Base-by-base conservation (phyloP, 2,329 filamentous ascomycete species). In the Aspergillus sp. region DNA sequence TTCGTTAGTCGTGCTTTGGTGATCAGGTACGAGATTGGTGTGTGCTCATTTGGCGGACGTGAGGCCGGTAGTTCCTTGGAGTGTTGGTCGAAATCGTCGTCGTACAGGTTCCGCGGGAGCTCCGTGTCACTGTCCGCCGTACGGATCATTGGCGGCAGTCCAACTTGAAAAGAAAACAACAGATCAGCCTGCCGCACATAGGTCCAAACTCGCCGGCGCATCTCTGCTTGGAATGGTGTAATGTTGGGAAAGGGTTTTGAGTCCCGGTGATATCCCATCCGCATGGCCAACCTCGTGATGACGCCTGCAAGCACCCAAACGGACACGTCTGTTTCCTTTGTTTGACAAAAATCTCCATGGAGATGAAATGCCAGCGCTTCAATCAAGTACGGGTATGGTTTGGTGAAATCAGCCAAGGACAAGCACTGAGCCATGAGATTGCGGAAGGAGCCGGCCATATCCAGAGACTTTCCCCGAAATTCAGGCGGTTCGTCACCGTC, bases 161-260 rank as follows among this genome's bases (percentile, higher is more conserved):
- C 79, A 38, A 81, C 68, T 47, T 82, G 78, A 47, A 80, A 81
- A 2, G 75, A 73, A 15, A 78, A 74, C 3, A 82, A 55, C 2
- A 78, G 55, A 47, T 83, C 80, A 29, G 80, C 66, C 47, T 79
- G 74, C 20, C 64, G 53, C 6, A 69, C 61, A 47, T 64, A 66
- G 1, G 60, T 57, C 67, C 67, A 71, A 11, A 69, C 54, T 24
- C 67, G 56, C 16, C 67, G 55, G 15, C 67, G 60, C 57, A 70
- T 75, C 53, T 80, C 76, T 10, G 72, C 75, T 45, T 77, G 68
- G 43, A 77, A 79, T 3, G 71, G 66, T 4, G 68, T 66, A 36
- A 80, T 70, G 38, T 70, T 71, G 2, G 72, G 62, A 45, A 75
- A 78, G 41, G 71, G 68, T 19, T 66, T 73, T 7, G 74, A 67